Percentiles rank a stretch among this genome's conserved stretches.
These are phyloP conservation scores for Boechera retrofracta DNA, from an alignment of 345 rosid genomes.

Conservation along the genomic window DNA sequence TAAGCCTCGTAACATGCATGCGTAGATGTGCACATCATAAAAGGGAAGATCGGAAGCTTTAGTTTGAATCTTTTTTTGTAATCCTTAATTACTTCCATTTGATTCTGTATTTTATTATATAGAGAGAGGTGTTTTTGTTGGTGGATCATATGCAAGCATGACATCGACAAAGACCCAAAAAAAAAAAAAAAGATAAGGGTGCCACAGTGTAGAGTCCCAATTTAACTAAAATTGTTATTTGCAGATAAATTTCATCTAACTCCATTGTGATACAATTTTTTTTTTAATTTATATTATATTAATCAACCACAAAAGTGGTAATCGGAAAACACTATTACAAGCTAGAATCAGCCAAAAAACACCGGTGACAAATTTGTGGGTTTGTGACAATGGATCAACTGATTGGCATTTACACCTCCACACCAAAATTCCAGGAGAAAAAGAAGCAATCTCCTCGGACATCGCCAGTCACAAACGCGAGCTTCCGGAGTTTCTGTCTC, in stretches of 20 bases:
- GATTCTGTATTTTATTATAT: background rate
- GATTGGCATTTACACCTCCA: too few species aligned
- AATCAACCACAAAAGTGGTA: too few species aligned
- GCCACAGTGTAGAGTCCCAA: background rate
- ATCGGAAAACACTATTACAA: too few species aligned
- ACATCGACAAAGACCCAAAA: background rate
- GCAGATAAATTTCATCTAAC: background rate
- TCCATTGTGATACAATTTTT: background rate
- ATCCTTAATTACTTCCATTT: background rate
- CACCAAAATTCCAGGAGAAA: too few species aligned
- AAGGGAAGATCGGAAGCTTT: background rate
- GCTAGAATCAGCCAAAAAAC: too few species aligned
- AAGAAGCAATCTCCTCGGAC: too few species aligned
- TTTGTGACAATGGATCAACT: too few species aligned
- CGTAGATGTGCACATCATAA: background rate
- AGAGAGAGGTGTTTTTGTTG: background rate
- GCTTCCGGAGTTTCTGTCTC: too few species aligned
- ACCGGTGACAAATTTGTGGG: too few species aligned
- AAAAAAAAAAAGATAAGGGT: background rate
- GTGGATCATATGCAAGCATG: constrained; percentile 3
- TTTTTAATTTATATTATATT: too few species aligned
- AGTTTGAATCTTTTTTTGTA: background rate
- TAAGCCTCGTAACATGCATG: background rate
- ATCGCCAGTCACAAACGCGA: too few species aligned
- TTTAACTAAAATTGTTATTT: background rate